A percentile compares a stretch with the other conserved stretches of the same genome.
Conservation (phyloP, 305 asterid species). For the Plantago coronopus region DNA sequence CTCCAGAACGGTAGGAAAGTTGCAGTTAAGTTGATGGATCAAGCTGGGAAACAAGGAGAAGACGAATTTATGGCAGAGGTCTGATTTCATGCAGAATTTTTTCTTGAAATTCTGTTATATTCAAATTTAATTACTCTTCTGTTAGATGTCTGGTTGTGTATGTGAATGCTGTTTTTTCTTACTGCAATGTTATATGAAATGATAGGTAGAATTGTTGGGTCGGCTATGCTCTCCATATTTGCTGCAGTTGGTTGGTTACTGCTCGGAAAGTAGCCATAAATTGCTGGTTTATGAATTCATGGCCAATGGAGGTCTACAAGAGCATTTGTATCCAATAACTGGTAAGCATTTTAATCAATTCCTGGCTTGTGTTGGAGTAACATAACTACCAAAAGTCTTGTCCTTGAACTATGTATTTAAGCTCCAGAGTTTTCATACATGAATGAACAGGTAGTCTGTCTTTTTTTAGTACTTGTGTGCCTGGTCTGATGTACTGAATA, state of each 20-base stretch:
- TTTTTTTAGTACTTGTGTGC: too few species aligned
- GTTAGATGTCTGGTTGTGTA: neutral
- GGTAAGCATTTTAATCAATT: constrained; percentile 33
- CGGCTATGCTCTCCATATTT: constrained; percentile 65
- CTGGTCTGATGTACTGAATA: too few species aligned
- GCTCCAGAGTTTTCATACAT: too few species aligned
- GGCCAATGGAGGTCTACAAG: constrained; percentile 90
- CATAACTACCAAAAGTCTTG: neutral
- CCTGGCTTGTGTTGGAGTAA: neutral
- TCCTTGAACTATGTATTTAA: neutral
- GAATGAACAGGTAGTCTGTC: too few species aligned
- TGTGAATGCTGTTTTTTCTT: constrained; percentile 7
- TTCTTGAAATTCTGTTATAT: constrained; percentile 3
- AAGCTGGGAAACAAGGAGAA: constrained; percentile 84
- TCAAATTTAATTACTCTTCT: neutral
- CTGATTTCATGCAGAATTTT: constrained; percentile 7
- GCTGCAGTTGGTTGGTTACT: constrained; percentile 60
- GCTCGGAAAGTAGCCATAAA: constrained; percentile 63
- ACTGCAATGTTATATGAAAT: constrained; percentile 19
- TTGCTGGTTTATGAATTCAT: constrained; percentile 83
- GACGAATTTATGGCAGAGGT: constrained; percentile 90
- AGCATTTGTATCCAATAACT: constrained; percentile 62
- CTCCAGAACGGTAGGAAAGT: constrained; percentile 85
- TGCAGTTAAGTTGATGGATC: constrained; percentile 90
- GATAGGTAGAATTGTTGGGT: constrained; percentile 68